A percentile compares a stretch with the other conserved stretches of the same genome.
These are phyloP conservation scores for Sordariomycetes sp. DNA, from an alignment of 2,329 filamentous ascomycete species.

Conservation along the genomic window DNA sequence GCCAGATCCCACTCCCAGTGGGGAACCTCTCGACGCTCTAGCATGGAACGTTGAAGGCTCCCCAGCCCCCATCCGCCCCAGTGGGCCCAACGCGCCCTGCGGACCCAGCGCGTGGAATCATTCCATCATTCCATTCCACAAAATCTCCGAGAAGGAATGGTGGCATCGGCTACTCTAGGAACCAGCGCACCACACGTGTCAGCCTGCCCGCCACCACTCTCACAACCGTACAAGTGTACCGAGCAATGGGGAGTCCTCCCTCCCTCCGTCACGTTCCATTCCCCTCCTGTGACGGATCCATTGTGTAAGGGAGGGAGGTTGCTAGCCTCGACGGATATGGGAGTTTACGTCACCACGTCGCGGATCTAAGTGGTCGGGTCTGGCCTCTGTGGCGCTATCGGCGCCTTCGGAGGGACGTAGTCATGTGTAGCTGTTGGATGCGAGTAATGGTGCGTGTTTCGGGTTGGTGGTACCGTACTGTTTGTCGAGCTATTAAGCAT, in stretches of 20 bases:
- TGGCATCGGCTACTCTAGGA: not conserved
- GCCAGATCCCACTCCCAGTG: not conserved
- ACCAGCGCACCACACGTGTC: not conserved
- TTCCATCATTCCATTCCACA: no score
- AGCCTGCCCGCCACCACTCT: not conserved
- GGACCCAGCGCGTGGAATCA: not conserved
- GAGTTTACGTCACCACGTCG: not conserved
- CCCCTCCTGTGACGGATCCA: not conserved
- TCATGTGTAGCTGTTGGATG: not conserved
- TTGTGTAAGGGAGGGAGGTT: not conserved
- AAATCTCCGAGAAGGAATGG: not conserved
- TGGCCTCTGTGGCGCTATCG: not conserved
- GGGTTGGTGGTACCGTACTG: not conserved
- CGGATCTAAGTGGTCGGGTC: not conserved
- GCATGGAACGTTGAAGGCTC: not conserved
- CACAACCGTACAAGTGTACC: not conserved
- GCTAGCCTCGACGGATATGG: not conserved
- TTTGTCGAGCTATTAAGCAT: not conserved
- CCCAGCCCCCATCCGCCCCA: not conserved
- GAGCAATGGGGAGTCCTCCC: not conserved
- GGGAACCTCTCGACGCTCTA: not conserved
- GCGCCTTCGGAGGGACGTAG: not conserved
- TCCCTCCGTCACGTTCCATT: not conserved
- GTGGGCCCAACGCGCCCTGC: not conserved
- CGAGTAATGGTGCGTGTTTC: not conserved